These are phyloP conservation scores for Lactarius hatsudake DNA, from an alignment of 768 basidiomycete genomes.

Conservation along the genomic window DNA sequence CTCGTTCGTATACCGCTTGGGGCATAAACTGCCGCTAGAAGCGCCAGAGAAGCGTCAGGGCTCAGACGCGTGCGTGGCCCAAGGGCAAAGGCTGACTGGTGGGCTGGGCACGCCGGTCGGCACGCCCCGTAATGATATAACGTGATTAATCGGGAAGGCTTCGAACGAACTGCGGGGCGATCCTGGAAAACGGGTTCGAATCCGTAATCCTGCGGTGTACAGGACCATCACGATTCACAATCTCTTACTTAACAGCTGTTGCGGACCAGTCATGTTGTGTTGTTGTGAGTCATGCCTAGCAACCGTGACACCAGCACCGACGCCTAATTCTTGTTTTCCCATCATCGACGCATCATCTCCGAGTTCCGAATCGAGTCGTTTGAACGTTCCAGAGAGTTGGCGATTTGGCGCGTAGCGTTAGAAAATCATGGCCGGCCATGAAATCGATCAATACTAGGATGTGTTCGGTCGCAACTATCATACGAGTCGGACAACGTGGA, in stretches of 20 bases:
- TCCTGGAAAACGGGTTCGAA: constrained; percentile 14
- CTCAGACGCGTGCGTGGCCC: constrained; percentile 3
- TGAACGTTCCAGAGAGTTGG: background rate
- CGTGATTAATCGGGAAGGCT: background rate
- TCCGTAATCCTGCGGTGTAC: background rate
- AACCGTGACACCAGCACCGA: background rate
- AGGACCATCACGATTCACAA: background rate
- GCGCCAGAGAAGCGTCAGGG: constrained; percentile 1
- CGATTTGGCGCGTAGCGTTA: background rate
- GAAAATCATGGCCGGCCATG: background rate
- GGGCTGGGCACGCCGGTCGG: background rate
- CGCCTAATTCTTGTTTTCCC: background rate
- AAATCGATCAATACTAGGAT: background rate
- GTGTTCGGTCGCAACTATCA: background rate
- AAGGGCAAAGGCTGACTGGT: background rate
- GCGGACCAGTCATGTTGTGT: background rate
- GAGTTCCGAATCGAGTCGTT: background rate
- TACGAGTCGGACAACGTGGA: background rate
- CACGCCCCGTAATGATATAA: background rate
- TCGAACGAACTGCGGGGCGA: constrained; percentile 8
- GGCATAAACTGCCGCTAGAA: constrained; percentile 17
- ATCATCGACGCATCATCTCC: constrained; percentile 1
- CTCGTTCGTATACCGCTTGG: constrained; percentile 9
- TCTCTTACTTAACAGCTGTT: background rate
- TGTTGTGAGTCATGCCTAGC: constrained; percentile 1